Conservation (phyloP, 208 protist species). For the Novymonas esmeraldas region DNA sequence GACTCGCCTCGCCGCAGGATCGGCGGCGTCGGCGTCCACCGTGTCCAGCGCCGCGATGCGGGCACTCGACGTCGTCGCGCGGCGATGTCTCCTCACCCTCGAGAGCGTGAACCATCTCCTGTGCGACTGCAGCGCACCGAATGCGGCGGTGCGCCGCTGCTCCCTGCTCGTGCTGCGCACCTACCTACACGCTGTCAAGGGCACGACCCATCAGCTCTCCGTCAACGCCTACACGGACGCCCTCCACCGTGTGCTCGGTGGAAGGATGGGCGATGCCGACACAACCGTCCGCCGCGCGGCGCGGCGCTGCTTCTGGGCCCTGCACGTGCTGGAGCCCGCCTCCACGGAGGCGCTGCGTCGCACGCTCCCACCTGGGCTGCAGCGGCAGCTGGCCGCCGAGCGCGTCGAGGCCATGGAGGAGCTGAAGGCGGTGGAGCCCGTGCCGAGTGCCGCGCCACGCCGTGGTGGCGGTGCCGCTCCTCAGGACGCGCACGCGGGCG, state of each 20-base stretch:
- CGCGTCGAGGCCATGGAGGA: constrained; percentile 14
- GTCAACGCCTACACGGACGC: constrained; percentile 39
- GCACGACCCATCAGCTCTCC: constrained; percentile 34
- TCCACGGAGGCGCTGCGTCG: constrained; percentile 36
- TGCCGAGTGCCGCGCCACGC: too few species aligned
- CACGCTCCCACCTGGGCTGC: constrained; percentile 28
- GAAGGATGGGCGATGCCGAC: constrained; percentile 51
- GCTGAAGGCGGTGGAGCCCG: constrained; percentile 17
- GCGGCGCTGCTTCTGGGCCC: constrained; percentile 47
- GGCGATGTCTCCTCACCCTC: constrained; percentile 38
- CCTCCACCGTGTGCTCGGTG: constrained; percentile 41
- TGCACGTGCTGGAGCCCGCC: constrained; percentile 48
- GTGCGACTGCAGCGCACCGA: constrained; percentile 34
- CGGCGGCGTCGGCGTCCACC: constrained; percentile 16
- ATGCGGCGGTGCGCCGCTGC: constrained; percentile 40
- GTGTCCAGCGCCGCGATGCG: constrained; percentile 30
- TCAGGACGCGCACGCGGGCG: not conserved
- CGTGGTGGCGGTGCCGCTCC: too few species aligned
- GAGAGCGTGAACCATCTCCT: constrained; percentile 48
- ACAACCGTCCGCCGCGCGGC: constrained; percentile 38
- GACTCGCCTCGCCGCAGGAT: constrained; percentile 37
- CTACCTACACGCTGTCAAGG: constrained; percentile 43
- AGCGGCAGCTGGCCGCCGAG: constrained; percentile 29
- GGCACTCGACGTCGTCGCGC: constrained; percentile 35
- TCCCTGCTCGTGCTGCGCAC: constrained; percentile 37